Evolutionary conservation across 2,329 filamentous ascomycete species (phyloP), one percentile per base, ranked within the genome.

Genomic region (Alternaria dauci): DNA sequence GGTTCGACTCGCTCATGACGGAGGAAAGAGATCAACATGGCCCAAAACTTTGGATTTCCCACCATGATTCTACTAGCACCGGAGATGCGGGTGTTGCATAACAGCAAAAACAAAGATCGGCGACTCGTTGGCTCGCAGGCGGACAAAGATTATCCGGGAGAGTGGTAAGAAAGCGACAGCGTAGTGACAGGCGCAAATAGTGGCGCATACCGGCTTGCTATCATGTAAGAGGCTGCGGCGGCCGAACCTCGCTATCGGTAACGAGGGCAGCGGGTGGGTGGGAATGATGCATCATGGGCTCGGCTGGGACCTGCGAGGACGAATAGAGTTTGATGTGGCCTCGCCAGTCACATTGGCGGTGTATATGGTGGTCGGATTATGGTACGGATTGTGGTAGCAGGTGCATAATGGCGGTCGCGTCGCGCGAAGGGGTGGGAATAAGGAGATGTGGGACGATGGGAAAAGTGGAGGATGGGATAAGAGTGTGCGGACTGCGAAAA

Each of bases 201-300:
- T 62, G 62, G 64, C 62, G 57, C 43, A 52, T 48, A 25, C 58
- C 28, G 38, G 58, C 44, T 60, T 48, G 23, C 25, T 58, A 48
- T 34, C 25, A 36, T 48, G 38, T 32, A 23, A 54, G 47, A 52
- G 44, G 8, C 58, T 43, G 41, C 6, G 32, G 43, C 56, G 64
- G 61, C 62, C 53, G 64, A 58, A 64, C 64, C 64, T 56, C 25
- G 47, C 52, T 16, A 48, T 41, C 52, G 63, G 63, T 58, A 66
- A 44, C 46, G 46, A 48, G 18, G 41, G 42, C 32, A 43, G 43
- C 26, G 47, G 46, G 36, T 38, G 53, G 53, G 52, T 26, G 59
- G 46, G 18, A 44, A 43, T 50, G 30, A 12, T 25, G 34, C 51
- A 42, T 43, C 48, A 32, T 54, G 46, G 39, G 46, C 42, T 57